These are phyloP conservation scores for Decorospora gaudefroyi DNA, from an alignment of 2,329 filamentous ascomycete species.

Conservation along the genomic window DNA sequence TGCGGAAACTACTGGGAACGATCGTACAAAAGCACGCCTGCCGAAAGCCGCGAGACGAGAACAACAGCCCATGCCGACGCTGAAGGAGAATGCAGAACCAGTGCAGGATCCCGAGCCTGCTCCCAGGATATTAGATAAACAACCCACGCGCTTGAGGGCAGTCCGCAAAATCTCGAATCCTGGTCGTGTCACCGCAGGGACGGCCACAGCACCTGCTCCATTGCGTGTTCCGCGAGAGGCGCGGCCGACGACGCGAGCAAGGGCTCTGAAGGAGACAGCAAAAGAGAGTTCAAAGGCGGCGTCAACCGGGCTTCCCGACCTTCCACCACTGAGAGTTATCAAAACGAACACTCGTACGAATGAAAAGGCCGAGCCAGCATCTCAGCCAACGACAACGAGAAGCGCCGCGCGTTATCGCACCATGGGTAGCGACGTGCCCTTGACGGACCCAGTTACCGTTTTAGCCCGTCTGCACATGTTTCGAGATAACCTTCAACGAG, in stretches of 20 bases:
- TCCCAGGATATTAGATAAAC: slow-evolving; percentile 41
- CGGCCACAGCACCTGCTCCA: slow-evolving; percentile 36
- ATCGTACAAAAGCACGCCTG: slow-evolving; percentile 37
- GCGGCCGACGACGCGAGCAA: slow-evolving; percentile 33
- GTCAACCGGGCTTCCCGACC: slow-evolving; percentile 31
- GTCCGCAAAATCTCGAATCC: slow-evolving; percentile 46
- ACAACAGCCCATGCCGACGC: slow-evolving; percentile 32
- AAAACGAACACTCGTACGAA: slow-evolving; percentile 26
- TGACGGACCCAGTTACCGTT: slow-evolving; percentile 53
- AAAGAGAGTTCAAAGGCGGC: slow-evolving; percentile 28
- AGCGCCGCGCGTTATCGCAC: slow-evolving; percentile 30
- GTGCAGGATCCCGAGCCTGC: slow-evolving; percentile 33
- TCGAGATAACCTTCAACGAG: slow-evolving; percentile 53
- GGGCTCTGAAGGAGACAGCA: slow-evolving; percentile 30
- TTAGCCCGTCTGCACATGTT: slow-evolving; percentile 52
- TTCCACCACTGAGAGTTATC: slow-evolving; percentile 30
- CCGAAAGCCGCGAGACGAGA: slow-evolving; percentile 30
- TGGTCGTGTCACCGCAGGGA: slow-evolving; percentile 37
- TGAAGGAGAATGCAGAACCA: slow-evolving; percentile 48
- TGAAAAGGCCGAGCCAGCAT: slow-evolving; percentile 26
- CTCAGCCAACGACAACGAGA: slow-evolving; percentile 26
- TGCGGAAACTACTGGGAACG: slow-evolving; percentile 55
- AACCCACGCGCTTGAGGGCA: slow-evolving; percentile 43
- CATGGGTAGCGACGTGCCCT: slow-evolving; percentile 38
- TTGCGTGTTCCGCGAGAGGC: slow-evolving; percentile 37